Evolutionary conservation across 352 stramenopile genomes (phyloP).

Genomic region (Globisporangium paddicum): DNA sequence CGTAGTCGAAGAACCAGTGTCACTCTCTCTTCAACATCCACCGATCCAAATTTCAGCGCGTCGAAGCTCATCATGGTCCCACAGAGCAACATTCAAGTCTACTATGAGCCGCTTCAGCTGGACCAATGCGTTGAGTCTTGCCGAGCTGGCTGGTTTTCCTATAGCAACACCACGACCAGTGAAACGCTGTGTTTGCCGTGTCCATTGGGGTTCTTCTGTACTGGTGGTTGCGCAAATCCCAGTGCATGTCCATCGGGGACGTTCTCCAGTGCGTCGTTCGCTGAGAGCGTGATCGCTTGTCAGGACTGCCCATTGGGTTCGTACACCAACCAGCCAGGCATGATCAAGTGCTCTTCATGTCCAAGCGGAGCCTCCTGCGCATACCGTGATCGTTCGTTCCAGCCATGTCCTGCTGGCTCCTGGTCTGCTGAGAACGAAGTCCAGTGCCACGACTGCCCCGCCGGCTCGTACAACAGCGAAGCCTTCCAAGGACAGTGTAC

Average conservation of each 20-base stretch:
- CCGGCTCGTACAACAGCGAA: constrained; percentile 31
- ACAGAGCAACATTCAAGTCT: constrained; percentile 40
- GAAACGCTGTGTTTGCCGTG: constrained; percentile 36
- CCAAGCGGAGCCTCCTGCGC: constrained; percentile 32
- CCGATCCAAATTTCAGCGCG: constrained; percentile 35
- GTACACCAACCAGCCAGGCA: constrained; percentile 32
- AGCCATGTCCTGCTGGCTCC: constrained; percentile 47
- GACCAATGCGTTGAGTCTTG: constrained; percentile 43
- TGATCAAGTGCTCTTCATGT: constrained; percentile 30
- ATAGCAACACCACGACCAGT: constrained; percentile 28
- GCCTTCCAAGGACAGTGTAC: constrained; percentile 26
- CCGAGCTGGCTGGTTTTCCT: constrained; percentile 44
- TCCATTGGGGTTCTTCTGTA: constrained; percentile 42
- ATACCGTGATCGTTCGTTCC: constrained; percentile 7
- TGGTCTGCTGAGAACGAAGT: constrained; percentile 32
- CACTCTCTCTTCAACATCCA: constrained; percentile 28
- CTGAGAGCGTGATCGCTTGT: constrained; percentile 22
- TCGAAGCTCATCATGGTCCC: constrained; percentile 26
- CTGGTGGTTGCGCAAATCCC: constrained; percentile 34
- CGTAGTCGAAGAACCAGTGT: constrained; percentile 11
- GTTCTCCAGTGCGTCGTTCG: constrained; percentile 27
- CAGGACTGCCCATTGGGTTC: constrained; percentile 34
- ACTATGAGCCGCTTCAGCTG: constrained; percentile 46
- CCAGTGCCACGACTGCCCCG: constrained; percentile 42
- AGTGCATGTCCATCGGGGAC: constrained; percentile 37